Conservation (phyloP, 441 rosid genomes). For the Gossypium schwendimanii region DNA sequence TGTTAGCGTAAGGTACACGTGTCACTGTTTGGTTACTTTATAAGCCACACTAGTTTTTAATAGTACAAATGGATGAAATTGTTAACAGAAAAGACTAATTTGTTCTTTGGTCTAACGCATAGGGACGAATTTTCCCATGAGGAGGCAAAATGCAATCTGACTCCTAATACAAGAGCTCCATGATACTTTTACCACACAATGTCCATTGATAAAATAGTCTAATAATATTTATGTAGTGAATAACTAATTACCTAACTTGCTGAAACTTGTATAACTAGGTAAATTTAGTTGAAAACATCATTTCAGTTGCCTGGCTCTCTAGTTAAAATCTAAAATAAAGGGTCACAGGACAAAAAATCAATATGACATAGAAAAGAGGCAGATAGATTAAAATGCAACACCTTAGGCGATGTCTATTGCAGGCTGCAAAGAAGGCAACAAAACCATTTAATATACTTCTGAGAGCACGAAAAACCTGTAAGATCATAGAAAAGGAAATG, state of each 20-base stretch:
- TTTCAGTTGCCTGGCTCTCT: neutral
- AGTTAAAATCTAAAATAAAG: neutral
- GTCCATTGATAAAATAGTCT: neutral
- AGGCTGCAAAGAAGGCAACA: conserved; percentile 78
- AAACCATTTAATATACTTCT: conserved; percentile 86
- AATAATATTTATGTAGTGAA: neutral
- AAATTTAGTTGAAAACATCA: neutral
- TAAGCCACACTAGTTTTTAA: too few relatives aligned
- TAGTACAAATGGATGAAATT: too few relatives aligned
- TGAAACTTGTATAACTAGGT: neutral
- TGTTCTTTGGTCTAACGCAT: too few relatives aligned
- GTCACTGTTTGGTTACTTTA: too few relatives aligned
- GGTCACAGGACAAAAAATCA: neutral
- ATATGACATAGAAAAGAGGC: neutral
- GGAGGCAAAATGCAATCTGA: too few relatives aligned
- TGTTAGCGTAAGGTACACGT: too few relatives aligned
- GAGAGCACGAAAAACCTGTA: conserved; percentile 87
- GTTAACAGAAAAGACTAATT: too few relatives aligned
- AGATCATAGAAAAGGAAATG: neutral
- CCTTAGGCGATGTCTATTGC: conserved; percentile 99
- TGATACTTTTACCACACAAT: too few relatives aligned
- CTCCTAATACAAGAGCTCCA: too few relatives aligned
- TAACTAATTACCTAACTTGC: neutral
- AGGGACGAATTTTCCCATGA: too few relatives aligned
- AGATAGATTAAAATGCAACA: conserved; percentile 17